These are phyloP conservation scores for Leccinum longicurvipes DNA, from an alignment of 768 basidiomycete genomes.

Conservation along the genomic window DNA sequence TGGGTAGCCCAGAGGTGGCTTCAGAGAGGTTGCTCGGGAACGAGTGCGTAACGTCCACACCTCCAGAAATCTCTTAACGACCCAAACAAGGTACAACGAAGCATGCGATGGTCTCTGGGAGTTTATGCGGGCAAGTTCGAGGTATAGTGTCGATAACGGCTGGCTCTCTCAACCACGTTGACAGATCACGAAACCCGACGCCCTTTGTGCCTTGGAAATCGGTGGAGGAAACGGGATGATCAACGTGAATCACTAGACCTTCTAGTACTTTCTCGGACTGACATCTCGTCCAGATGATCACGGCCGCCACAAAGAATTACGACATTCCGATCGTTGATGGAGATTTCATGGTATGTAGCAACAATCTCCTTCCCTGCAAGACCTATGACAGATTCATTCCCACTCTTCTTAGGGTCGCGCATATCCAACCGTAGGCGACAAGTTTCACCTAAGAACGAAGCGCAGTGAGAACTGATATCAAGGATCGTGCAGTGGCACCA, in stretches of 20 bases:
- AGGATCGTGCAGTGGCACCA: constrained; percentile 24
- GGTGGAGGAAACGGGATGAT: constrained; percentile 46
- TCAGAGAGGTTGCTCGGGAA: constrained; percentile 37
- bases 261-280: constrained; percentile 2
- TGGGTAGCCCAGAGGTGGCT: constrained; percentile 43
- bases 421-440: constrained; percentile 27
- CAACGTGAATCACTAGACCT: constrained; percentile 27
- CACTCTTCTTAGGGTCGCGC: constrained; percentile 33
- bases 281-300: constrained; percentile 31
- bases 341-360: constrained; percentile 39
- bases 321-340: constrained; percentile 42
- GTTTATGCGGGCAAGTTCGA: constrained; percentile 23
- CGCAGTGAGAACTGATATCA: background rate
- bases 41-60: constrained; percentile 26
- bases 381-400: background rate
- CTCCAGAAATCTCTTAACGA: background rate
- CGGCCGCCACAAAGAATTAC: constrained; percentile 33
- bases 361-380: background rate
- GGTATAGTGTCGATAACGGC: background rate
- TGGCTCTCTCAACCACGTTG: background rate
- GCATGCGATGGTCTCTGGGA: constrained; percentile 30
- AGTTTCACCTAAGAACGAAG: constrained; percentile 10
- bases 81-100: constrained; percentile 33
- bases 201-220: constrained; percentile 38
- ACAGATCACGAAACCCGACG: constrained; percentile 34